These are phyloP conservation scores for Adansonia rubrostipa DNA, from an alignment of 441 rosid species.

Conservation along the genomic window DNA sequence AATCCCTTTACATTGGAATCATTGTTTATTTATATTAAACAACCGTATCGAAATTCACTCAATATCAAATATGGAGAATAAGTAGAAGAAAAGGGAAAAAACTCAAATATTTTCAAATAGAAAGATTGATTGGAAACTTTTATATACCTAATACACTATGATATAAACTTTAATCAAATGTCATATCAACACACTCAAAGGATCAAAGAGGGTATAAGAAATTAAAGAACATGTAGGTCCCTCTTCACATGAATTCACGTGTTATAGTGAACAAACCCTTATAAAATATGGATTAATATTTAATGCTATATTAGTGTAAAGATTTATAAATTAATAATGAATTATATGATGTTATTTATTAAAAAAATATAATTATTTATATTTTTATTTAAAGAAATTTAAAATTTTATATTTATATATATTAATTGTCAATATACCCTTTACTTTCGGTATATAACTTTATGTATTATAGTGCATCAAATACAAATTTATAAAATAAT, in stretches of 20 bases:
- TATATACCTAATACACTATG: slow-evolving; percentile 9
- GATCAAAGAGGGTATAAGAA: neutral
- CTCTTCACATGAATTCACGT: slow-evolving; percentile 61
- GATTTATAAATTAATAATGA: no score
- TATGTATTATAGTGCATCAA: no score
- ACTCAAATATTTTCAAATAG: no score
- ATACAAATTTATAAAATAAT: neutral
- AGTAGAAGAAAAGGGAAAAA: no score
- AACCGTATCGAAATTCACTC: neutral
- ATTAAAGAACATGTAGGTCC: slow-evolving; percentile 45
- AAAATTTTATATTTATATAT: no score
- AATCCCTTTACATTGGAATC: neutral
- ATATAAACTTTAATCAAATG: neutral
- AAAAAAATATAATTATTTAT: no score
- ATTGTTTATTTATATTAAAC: neutral
- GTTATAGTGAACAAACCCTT: slow-evolving; percentile 27
- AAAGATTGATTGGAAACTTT: neutral
- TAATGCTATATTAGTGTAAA: no score
- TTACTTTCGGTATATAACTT: no score
- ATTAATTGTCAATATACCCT: no score
- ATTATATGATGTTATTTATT: no score
- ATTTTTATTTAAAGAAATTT: no score
- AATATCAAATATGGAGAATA: no score
- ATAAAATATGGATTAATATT: neutral
- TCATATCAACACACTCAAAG: slow-evolving; percentile 23